Evolutionary conservation across 2,329 filamentous ascomycete genomes (phyloP).

Genomic region (Alternaria angustiovoidea): DNA sequence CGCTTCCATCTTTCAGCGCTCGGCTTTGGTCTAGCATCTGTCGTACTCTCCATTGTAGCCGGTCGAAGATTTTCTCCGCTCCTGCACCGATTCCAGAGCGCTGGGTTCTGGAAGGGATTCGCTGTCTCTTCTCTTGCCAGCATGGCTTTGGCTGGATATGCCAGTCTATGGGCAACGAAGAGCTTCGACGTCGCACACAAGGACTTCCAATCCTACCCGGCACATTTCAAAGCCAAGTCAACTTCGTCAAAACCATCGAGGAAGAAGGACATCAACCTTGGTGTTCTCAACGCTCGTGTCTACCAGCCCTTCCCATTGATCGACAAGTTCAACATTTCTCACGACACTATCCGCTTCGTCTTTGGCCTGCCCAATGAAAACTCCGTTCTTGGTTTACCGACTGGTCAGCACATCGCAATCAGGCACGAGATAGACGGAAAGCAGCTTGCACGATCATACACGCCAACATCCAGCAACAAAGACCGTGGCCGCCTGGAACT

Average conservation of each 20-base stretch:
- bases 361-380: conserved; percentile 35
- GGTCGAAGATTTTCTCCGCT: conserved; percentile 16
- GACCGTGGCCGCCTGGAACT: conserved; percentile 64
- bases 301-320: conserved; percentile 59
- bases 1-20: conserved; percentile 12
- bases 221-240: conserved; percentile 22
- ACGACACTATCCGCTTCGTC: conserved; percentile 34
- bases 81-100: conserved; percentile 15
- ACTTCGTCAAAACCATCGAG: conserved; percentile 9
- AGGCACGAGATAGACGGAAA: conserved; percentile 72
- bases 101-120: conserved; percentile 25
- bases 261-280: conserved; percentile 38
- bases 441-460: conserved; percentile 31
- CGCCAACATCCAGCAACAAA: conserved; percentile 61
- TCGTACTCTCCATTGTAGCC: conserved; percentile 11
- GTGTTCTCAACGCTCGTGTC: conserved; percentile 59
- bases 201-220: conserved; percentile 23
- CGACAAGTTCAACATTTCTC: conserved; percentile 24
- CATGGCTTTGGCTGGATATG: conserved; percentile 13
- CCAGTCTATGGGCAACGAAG: conserved; percentile 19
- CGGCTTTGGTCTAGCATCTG: conserved; percentile 10
- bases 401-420: conserved; percentile 48
- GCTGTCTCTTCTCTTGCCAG: conserved; percentile 19
- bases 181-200: conserved; percentile 22
- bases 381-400: conserved; percentile 45